Evolutionary conservation across 1,284 basidiomycete species (phyloP).

Genomic region (Ganoderma multipileum): DNA sequence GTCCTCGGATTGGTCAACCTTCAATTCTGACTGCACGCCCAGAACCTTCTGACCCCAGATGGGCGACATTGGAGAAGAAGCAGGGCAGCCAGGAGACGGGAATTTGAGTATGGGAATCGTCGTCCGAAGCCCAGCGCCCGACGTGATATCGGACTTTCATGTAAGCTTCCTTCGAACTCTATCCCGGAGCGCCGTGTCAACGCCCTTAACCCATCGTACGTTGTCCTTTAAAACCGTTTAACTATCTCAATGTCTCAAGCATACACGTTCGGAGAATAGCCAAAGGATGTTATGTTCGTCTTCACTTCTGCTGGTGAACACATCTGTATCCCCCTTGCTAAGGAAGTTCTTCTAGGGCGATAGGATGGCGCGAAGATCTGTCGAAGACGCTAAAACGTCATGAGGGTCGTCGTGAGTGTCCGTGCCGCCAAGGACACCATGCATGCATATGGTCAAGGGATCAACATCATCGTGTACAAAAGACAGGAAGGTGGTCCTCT

Average conservation of each 20-base stretch:
- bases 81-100: not conserved
- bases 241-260: not conserved
- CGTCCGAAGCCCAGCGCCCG: not conserved
- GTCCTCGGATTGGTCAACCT: not conserved
- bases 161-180: not conserved
- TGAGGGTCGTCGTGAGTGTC: not conserved
- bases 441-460: not conserved
- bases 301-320: not conserved
- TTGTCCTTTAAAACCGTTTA: not conserved
- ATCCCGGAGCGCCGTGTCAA: not conserved
- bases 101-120: conserved; percentile 8
- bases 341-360: not conserved
- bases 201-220: not conserved
- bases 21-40: conserved; percentile 4
- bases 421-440: not conserved
- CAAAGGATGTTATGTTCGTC: not conserved
- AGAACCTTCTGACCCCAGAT: not conserved
- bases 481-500: not conserved
- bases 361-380: not conserved
- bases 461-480: conserved; percentile 8
- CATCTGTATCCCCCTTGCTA: not conserved
- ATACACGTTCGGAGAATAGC: not conserved
- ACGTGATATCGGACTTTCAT: conserved; percentile 4
- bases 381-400: conserved; percentile 5
- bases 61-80: not conserved